Evolutionary conservation across 768 basidiomycete genomes (phyloP).

Genomic region (Pleurotus djamor): DNA sequence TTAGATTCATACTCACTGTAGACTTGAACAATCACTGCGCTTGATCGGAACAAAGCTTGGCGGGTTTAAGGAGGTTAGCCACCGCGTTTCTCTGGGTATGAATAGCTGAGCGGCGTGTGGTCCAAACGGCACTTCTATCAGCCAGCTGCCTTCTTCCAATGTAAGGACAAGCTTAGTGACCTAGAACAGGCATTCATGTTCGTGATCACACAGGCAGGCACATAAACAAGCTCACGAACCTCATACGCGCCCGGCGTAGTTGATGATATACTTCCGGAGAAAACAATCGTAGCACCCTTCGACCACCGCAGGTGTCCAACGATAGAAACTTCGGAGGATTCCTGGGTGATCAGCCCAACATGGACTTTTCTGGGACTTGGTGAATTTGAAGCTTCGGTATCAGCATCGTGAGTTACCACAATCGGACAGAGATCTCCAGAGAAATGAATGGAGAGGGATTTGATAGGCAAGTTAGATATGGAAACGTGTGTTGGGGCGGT

Average conservation of each 20-base stretch:
- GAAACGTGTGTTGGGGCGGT: conserved; percentile 44
- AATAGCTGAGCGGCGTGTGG: conserved; percentile 35
- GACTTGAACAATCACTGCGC: conserved; percentile 41
- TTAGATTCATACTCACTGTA: conserved; percentile 37
- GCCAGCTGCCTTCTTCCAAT: conserved; percentile 64
- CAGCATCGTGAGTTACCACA: conserved; percentile 41
- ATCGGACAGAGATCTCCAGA: conserved; percentile 45
- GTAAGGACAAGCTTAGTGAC: conserved; percentile 45
- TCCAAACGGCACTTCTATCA: conserved; percentile 57
- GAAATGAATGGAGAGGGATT: conserved; percentile 59
- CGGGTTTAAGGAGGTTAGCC: conserved; percentile 60
- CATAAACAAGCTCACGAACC: conserved; percentile 34
- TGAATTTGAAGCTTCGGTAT: conserved; percentile 3
- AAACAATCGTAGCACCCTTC: conserved; percentile 47
- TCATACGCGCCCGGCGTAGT: conserved; percentile 46
- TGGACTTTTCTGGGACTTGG: conserved; percentile 38
- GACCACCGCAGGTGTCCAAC: conserved; percentile 57
- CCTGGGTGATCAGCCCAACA: conserved; percentile 36
- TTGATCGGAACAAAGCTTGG: conserved; percentile 50
- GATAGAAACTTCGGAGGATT: conserved; percentile 16
- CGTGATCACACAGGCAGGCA: background rate
- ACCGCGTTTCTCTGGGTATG: conserved; percentile 32
- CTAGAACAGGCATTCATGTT: conserved; percentile 27
- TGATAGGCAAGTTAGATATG: conserved; percentile 60
- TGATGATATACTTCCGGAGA: conserved; percentile 60